Conservation (phyloP, 345 rosid genomes). For the Salix brachista region DNA sequence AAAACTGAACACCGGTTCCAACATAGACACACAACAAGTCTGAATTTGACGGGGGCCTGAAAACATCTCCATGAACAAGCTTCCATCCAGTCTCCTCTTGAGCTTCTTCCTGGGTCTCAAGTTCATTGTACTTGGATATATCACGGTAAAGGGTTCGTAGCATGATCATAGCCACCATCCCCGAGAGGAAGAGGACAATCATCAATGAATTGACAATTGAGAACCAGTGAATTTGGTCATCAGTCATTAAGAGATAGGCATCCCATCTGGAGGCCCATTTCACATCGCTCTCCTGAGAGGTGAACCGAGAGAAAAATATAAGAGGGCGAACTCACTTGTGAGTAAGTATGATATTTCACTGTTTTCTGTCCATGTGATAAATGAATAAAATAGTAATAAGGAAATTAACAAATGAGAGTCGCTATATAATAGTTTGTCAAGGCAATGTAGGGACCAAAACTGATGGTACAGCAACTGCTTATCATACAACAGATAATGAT, state of each 20-base stretch:
- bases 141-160: constrained; percentile 75
- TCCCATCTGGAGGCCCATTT: constrained; percentile 94
- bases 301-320: not conserved
- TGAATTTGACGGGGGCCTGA: constrained; percentile 66
- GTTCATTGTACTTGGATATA: constrained; percentile 73
- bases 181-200: constrained; percentile 79
- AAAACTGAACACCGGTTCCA: constrained; percentile 74
- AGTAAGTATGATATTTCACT: not conserved
- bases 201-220: constrained; percentile 76
- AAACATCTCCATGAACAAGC: constrained; percentile 75
- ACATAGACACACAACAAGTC: constrained; percentile 65
- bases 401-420: not conserved
- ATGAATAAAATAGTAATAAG: not conserved
- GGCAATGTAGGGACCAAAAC: not conserved
- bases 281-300: constrained; percentile 63
- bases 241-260: constrained; percentile 76
- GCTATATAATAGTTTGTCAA: not conserved
- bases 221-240: constrained; percentile 80
- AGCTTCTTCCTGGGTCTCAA: constrained; percentile 84
- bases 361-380: not conserved
- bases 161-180: constrained; percentile 89
- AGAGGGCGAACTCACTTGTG: not conserved
- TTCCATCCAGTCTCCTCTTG: constrained; percentile 90
- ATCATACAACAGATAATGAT: not conserved
- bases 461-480: not conserved